Percentiles rank a stretch among this genome's conserved stretches.
These are phyloP conservation scores for Planoprotostelium fungivorum DNA, from an alignment of 78 protist genomes.

Conservation along the genomic window DNA sequence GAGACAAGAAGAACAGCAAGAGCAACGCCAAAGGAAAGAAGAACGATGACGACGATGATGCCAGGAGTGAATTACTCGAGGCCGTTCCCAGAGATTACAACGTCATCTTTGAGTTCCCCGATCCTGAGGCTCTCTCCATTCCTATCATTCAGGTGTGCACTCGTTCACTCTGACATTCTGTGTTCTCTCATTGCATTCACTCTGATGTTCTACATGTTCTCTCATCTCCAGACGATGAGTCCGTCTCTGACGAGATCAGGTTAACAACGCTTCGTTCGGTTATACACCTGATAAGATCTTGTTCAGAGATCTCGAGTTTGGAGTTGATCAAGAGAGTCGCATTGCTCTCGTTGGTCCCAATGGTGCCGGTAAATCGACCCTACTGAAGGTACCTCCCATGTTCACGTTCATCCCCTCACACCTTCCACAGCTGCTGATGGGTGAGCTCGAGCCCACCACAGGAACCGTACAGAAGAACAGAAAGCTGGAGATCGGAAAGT, in stretches of 20 bases:
- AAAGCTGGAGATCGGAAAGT: constrained; percentile 64
- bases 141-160: not conserved
- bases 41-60: constrained; percentile 26
- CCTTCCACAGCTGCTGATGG: constrained; percentile 53
- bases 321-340: constrained; percentile 68
- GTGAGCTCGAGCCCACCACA: constrained; percentile 70
- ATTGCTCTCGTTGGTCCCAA: constrained; percentile 90
- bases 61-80: constrained; percentile 9
- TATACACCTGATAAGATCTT: constrained; percentile 49
- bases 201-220: too few relatives aligned
- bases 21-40: constrained; percentile 11
- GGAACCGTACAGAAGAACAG: constrained; percentile 67
- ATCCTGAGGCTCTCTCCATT: not conserved
- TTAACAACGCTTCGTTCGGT: constrained; percentile 65
- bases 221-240: too few relatives aligned
- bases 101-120: constrained; percentile 16
- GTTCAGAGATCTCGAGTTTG: constrained; percentile 72
- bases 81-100: not conserved
- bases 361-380: constrained; percentile 91
- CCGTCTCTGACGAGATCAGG: not conserved
- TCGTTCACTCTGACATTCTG: not conserved
- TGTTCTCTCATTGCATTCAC: too few relatives aligned
- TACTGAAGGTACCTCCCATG: constrained; percentile 27
- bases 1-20: constrained; percentile 20
- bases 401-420: not conserved